Evolutionary conservation across 306 rosid species (phyloP).

Genomic region (Quercus berberidifolia): DNA sequence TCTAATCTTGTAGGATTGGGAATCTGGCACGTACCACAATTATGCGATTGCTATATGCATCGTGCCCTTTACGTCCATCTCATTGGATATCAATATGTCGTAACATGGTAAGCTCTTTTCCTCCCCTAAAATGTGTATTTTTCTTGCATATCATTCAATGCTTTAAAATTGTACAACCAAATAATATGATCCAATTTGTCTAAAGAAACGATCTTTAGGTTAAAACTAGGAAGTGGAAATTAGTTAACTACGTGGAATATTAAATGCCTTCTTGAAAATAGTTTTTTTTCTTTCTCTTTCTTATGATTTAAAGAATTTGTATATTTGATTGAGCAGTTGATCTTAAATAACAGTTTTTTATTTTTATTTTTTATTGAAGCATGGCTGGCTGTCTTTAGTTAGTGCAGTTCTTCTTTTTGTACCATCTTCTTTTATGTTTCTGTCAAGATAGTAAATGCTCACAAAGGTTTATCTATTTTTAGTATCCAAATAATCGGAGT

Average conservation of each 20-base stretch:
- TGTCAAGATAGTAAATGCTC: neutral
- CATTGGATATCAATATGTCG: conserved; percentile 93
- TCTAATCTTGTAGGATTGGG: conserved; percentile 59
- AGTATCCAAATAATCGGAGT: neutral
- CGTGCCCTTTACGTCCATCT: conserved; percentile 81
- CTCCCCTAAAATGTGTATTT: conserved; percentile 4
- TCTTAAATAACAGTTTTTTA: neutral
- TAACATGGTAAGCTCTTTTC: conserved; percentile 64
- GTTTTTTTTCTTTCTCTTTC: neutral
- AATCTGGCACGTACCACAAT: conserved; percentile 72
- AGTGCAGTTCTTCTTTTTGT: neutral
- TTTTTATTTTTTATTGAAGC: neutral
- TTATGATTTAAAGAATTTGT: neutral
- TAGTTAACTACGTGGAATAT: neutral
- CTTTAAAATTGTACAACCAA: conserved; percentile 9
- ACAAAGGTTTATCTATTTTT: neutral
- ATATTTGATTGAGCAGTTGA: neutral
- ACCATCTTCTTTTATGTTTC: neutral
- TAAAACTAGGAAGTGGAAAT: neutral
- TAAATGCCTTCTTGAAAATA: neutral
- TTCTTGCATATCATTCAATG: conserved; percentile 4
- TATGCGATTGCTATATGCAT: conserved; percentile 83
- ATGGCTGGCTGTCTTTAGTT: neutral
- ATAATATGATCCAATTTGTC: neutral
- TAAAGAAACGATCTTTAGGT: neutral